Base-by-base conservation (phyloP, 495 filamentous ascomycete genomes). In the Lentithecium fluviatile region DNA sequence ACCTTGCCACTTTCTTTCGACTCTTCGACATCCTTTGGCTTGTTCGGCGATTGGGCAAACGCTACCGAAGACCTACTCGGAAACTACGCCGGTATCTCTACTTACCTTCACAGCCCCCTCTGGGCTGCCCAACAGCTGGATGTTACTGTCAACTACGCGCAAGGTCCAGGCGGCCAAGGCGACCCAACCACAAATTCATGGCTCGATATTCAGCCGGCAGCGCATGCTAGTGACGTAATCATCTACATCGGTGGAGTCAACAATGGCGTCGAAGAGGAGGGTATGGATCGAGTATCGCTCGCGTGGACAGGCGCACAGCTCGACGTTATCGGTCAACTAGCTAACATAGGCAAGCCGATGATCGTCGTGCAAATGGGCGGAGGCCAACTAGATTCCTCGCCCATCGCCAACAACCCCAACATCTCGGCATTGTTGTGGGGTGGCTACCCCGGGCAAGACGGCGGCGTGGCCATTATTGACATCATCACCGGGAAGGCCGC, bases 41-140 rank as follows among this genome's bases (percentile, higher is more conserved):
- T 87, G 7, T 75, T 88, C 53, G 85, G 84, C 0, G 77, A 78
- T 1, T 84, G 80, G 74, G 83, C 80, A 13, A 81, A 82, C 51
- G 83, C 82, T 4, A 85, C 83, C 0, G 75, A 68, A 3, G 76
- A 85, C 43, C 74, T 88, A 73, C 83, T 83, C 56, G 85, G 84
- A 5, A 84, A 83, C 59, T 88, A 87, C 69, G 75, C 65, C 54
- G 82, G 82, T 2, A 70, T 69, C 0, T 77, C 85, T 6, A 83
- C 81, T 11, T 85, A 83, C 65, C 72, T 85, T 3, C 78, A 74
- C 45, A 80, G 78, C 19, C 82, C 81, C 0, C 66, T 83, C 3
- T 75, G 73, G 42, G 78, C 76, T 2, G 82, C 80, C 19, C 71
- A 82, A 38, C 55, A 77, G 13, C 55, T 78, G 60, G 62, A 72